Conservation (phyloP, 2,329 filamentous ascomycete species). For the Sclerotinia nivalis region DNA sequence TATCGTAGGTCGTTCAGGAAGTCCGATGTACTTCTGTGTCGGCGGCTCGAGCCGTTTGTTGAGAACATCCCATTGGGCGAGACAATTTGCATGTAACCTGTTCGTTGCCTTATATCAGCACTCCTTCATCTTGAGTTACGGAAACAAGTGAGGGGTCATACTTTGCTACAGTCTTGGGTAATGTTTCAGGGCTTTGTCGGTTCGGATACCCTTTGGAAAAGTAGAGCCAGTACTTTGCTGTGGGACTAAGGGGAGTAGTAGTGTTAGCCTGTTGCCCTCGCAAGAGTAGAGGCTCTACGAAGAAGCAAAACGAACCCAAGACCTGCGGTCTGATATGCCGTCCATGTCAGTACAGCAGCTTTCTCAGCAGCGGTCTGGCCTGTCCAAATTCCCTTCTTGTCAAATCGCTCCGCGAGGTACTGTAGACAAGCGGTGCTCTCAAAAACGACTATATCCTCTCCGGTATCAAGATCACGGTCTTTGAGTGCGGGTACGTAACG, state of each 20-base stretch:
- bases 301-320: constrained; percentile 37
- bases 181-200: constrained; percentile 33
- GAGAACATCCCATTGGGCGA: constrained; percentile 40
- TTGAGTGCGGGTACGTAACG: constrained; percentile 42
- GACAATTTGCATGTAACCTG: constrained; percentile 36
- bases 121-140: constrained; percentile 1
- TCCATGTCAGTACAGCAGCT: constrained; percentile 41
- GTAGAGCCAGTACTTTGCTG: constrained; percentile 44
- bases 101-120: not conserved
- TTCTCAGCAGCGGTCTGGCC: constrained; percentile 40
- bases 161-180: constrained; percentile 27
- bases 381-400: constrained; percentile 43
- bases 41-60: constrained; percentile 32
- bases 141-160: constrained; percentile 12
- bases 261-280: not conserved
- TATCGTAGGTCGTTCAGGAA: constrained; percentile 42
- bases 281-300: not conserved
- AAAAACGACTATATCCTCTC: constrained; percentile 41
- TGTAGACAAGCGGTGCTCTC: constrained; percentile 45
- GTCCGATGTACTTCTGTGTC: constrained; percentile 42
- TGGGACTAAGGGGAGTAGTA: constrained; percentile 27
- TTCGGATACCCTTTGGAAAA: constrained; percentile 40
- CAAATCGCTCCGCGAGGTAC: constrained; percentile 43
- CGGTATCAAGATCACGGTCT: constrained; percentile 39
- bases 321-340: constrained; percentile 43